Evolutionary conservation across 768 basidiomycete genomes (phyloP).

Genomic region (Hortiboletus flavorubellus): DNA sequence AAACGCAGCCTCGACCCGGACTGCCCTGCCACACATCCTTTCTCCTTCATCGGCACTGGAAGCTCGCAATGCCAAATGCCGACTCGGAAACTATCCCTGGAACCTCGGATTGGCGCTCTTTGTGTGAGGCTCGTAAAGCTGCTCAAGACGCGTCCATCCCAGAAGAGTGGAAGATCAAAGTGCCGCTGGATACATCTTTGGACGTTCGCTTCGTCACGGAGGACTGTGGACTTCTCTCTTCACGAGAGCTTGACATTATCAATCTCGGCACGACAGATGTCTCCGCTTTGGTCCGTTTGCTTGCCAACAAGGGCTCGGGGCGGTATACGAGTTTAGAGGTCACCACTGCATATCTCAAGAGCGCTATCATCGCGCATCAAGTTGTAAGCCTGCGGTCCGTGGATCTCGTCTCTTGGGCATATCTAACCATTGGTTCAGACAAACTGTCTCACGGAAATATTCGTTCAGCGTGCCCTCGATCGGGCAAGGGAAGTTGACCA

Average conservation of each 20-base stretch:
- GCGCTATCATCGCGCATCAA: conserved; percentile 27
- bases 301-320: conserved; percentile 17
- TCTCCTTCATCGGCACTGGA: background rate
- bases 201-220: conserved; percentile 22
- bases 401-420: background rate
- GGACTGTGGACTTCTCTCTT: conserved; percentile 22
- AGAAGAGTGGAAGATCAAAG: conserved; percentile 19
- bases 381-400: conserved; percentile 12
- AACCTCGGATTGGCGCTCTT: conserved; percentile 19
- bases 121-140: conserved; percentile 19
- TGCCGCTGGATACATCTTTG: conserved; percentile 14
- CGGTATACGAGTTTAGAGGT: conserved; percentile 26
- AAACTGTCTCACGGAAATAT: conserved; percentile 29
- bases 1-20: no score
- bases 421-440: conserved; percentile 11
- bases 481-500: conserved; percentile 26
- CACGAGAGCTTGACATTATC: conserved; percentile 20
- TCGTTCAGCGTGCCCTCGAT: conserved; percentile 24
- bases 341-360: conserved; percentile 29
- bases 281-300: conserved; percentile 17
- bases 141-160: conserved; percentile 25
- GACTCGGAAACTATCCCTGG: background rate
- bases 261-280: conserved; percentile 27
- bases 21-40: background rate
- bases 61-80: conserved; percentile 2